These are phyloP conservation scores for Beauveria sp. DNA, from an alignment of 2,329 filamentous ascomycete genomes.

Conservation along the genomic window DNA sequence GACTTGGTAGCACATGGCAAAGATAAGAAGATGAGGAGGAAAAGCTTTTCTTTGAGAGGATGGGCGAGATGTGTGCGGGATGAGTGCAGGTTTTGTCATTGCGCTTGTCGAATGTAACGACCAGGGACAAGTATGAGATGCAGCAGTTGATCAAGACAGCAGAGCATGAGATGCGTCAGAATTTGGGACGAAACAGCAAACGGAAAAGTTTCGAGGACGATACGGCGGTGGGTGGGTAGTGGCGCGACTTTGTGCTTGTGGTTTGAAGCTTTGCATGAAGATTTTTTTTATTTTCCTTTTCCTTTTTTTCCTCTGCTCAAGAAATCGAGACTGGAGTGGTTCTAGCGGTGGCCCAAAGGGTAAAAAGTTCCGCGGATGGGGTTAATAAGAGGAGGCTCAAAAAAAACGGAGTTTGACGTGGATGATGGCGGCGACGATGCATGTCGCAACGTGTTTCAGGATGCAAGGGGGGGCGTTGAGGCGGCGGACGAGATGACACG, in stretches of 20 bases:
- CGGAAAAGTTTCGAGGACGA: conserved; percentile 3
- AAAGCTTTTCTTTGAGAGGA: background rate
- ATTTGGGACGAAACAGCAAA: conserved; percentile 6
- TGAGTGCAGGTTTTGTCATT: background rate
- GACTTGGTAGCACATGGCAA: background rate
- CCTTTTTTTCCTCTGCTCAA: too few species aligned
- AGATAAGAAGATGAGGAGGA: background rate
- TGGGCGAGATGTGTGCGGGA: background rate
- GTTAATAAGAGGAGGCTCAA: too few species aligned
- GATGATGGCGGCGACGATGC: conserved; percentile 4
- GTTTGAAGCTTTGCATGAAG: background rate
- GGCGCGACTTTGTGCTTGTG: background rate
- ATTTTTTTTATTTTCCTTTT: background rate
- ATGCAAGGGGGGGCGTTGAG: background rate
- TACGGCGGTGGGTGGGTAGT: background rate
- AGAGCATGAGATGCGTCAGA: conserved; percentile 1
- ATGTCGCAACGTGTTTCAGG: conserved; percentile 11
- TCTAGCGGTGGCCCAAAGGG: too few species aligned
- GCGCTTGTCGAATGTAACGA: background rate
- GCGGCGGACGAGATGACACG: background rate
- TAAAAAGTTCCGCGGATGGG: background rate
- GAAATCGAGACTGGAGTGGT: too few species aligned
- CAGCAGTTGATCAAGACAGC: background rate
- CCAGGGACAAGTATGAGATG: background rate
- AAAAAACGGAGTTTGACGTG: too few species aligned